These are phyloP conservation scores for Diaporthe citrichinensis DNA, from an alignment of 2,329 filamentous ascomycete species.

Conservation along the genomic window DNA sequence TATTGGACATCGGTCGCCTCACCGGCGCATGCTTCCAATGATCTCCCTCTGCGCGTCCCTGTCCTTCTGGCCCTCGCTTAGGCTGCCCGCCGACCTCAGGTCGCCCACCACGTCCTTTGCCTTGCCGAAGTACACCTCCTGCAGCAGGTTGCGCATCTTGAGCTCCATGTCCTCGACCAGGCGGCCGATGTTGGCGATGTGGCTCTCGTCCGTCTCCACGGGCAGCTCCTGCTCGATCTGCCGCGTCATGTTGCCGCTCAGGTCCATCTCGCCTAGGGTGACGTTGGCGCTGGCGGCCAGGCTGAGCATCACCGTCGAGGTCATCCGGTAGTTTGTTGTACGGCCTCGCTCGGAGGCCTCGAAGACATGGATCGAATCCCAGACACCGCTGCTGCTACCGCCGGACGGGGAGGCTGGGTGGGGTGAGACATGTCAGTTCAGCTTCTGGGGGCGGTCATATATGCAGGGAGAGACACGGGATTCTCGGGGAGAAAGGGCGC, in stretches of 20 bases:
- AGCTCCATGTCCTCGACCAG: conserved; percentile 99
- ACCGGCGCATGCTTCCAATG: conserved; percentile 73
- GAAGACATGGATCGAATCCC: conserved; percentile 99
- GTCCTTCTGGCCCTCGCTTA: conserved; percentile 89
- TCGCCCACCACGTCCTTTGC: conserved; percentile 98
- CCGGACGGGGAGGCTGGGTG: conserved; percentile 71
- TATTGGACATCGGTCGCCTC: conserved; percentile 49
- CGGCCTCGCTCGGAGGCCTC: conserved; percentile 94
- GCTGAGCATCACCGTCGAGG: conserved; percentile 94
- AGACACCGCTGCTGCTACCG: conserved; percentile 80
- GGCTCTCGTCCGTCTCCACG: conserved; percentile 90
- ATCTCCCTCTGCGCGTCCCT: conserved; percentile 90
- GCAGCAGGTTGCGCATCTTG: conserved; percentile 97
- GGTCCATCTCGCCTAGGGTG: conserved; percentile 86
- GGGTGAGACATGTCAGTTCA: conserved; percentile 19
- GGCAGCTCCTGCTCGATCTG: conserved; percentile 94
- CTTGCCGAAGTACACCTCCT: conserved; percentile 99
- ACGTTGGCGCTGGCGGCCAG: conserved; percentile 71
- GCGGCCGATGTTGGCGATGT: conserved; percentile 94
- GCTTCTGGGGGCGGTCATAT: background rate
- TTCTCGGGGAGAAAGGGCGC: background rate
- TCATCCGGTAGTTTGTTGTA: conserved; percentile 96
- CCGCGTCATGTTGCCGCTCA: conserved; percentile 97
- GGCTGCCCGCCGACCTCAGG: conserved; percentile 84
- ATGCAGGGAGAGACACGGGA: conserved; percentile 22